Evolutionary conservation across 768 basidiomycete genomes (phyloP).

Genomic region (Podaxis sp.): DNA sequence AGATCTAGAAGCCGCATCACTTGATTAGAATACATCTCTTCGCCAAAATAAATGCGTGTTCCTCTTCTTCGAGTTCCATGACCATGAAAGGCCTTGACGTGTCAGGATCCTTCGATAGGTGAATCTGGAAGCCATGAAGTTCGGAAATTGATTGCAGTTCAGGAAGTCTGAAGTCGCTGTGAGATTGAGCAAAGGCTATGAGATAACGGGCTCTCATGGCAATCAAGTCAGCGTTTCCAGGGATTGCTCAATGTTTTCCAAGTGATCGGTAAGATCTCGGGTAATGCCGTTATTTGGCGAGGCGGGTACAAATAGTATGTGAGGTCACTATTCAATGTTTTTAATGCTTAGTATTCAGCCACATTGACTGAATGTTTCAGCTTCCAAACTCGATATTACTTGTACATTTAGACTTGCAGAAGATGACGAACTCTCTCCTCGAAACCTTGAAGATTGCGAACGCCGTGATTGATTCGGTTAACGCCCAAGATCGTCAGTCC

Average conservation of each 20-base stretch:
- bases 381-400: neutral
- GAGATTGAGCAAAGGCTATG: conserved; percentile 78
- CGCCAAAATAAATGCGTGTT: conserved; percentile 73
- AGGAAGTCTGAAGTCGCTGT: conserved; percentile 81
- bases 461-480: conserved; percentile 10
- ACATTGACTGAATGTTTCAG: too few species aligned
- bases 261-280: conserved; percentile 1
- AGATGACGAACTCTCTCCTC: neutral
- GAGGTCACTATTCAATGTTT: neutral
- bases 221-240: neutral
- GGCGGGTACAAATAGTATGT: neutral
- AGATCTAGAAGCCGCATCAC: conserved; percentile 35
- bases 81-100: conserved; percentile 72
- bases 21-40: conserved; percentile 81
- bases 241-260: neutral
- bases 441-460: conserved; percentile 6
- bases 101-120: conserved; percentile 45
- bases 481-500: neutral
- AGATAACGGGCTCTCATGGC: conserved; percentile 42
- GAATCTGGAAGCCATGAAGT: conserved; percentile 63
- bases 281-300: conserved; percentile 9
- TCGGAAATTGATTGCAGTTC: conserved; percentile 79
- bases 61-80: conserved; percentile 64
- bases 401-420: neutral
- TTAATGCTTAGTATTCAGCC: too few species aligned